Evolutionary conservation across 192 early-diverging fungal species (phyloP).

Genomic region (Spizellomyces punctatus): DNA sequence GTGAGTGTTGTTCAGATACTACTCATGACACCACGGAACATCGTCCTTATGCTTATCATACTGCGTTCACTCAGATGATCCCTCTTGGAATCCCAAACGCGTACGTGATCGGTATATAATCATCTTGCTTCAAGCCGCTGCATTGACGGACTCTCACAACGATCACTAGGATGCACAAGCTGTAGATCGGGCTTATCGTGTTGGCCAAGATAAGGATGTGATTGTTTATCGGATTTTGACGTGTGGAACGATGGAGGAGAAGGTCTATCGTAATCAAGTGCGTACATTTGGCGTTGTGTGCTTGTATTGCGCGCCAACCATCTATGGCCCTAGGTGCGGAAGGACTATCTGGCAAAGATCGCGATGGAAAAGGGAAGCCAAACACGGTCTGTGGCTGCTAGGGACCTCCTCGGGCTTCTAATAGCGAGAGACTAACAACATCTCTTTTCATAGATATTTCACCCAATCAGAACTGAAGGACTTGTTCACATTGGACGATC

Average conservation of each 20-base stretch:
- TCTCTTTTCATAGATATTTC: constrained; percentile 10
- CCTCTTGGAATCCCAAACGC: constrained; percentile 30
- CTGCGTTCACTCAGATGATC: constrained; percentile 1
- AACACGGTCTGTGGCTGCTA: not conserved
- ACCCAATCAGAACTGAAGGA: constrained; percentile 28
- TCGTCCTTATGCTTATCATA: not conserved
- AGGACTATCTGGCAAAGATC: constrained; percentile 24
- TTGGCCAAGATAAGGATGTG: constrained; percentile 85
- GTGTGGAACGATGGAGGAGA: constrained; percentile 77
- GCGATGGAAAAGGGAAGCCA: constrained; percentile 20
- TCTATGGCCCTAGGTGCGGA: not conserved
- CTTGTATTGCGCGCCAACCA: too few relatives aligned
- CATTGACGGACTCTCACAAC: not conserved
- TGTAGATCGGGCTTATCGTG: constrained; percentile 89
- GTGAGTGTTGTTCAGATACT: not conserved
- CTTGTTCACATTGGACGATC: constrained; percentile 29
- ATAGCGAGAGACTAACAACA: too few relatives aligned
- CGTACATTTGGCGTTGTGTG: too few relatives aligned
- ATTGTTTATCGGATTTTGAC: constrained; percentile 82
- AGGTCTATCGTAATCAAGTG: constrained; percentile 39
- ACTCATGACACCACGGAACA: not conserved
- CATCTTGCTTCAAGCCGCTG: not conserved
- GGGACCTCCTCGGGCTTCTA: too few relatives aligned
- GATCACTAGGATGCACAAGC: constrained; percentile 75
- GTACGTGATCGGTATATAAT: too few relatives aligned